These are phyloP conservation scores for Adansonia digitata DNA, from an alignment of 345 rosid genomes.

Conservation along the genomic window DNA sequence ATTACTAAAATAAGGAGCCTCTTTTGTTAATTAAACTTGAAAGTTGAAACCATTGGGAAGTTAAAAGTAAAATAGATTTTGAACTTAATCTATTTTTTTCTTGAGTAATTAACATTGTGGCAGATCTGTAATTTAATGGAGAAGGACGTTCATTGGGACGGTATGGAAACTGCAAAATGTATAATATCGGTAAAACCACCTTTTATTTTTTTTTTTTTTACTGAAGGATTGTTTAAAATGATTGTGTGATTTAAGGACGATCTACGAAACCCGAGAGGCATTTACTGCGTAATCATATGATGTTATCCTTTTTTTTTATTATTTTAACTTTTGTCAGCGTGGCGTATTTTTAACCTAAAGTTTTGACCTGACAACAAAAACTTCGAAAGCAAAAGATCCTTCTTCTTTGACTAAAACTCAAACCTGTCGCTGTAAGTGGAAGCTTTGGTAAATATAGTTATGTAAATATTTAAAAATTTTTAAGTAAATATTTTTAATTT, in stretches of 20 bases:
- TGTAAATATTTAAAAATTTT: no score
- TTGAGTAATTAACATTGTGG: constrained; percentile 19
- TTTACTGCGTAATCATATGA: constrained; percentile 10
- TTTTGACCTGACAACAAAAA: background rate
- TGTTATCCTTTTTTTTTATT: no score
- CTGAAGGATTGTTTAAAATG: background rate
- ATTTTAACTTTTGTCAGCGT: background rate
- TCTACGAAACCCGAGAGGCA: constrained; percentile 1
- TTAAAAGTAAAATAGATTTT: background rate
- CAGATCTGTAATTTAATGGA: constrained; percentile 25
- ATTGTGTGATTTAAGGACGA: background rate
- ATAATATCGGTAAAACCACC: background rate
- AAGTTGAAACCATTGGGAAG: constrained; percentile 25
- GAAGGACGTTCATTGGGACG: constrained; percentile 5
- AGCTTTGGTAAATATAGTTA: no score
- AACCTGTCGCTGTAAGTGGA: no score
- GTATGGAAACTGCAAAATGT: background rate
- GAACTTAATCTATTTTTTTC: background rate
- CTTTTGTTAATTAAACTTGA: constrained; percentile 19
- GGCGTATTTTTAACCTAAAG: background rate
- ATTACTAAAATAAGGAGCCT: constrained; percentile 29
- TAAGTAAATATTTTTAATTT: no score
- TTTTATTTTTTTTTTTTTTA: no score
- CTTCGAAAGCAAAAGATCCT: background rate
- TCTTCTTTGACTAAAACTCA: no score